phyloP scores from a whole-genome alignment of 2,329 filamentous ascomycete genomes.

The Bertia moriformis region DNA sequence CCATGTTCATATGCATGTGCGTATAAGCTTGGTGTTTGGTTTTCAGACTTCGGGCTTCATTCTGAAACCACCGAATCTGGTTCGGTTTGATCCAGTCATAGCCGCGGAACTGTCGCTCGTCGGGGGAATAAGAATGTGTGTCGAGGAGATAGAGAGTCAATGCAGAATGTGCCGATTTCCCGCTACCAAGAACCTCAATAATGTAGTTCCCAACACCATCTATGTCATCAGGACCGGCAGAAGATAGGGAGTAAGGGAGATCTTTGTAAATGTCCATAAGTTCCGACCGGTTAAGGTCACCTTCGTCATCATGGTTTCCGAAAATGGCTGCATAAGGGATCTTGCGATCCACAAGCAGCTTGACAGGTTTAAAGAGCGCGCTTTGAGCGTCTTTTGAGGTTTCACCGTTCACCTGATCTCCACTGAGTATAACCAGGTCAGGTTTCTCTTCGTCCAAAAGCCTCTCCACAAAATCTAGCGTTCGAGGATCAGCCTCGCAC shows the following conservation, averaged over 20 bases:
- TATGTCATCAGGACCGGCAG: conserved; percentile 37
- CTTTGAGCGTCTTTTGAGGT: conserved; percentile 14
- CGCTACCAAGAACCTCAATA: conserved; percentile 47
- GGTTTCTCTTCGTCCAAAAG: conserved; percentile 58
- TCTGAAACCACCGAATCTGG: conserved; percentile 55
- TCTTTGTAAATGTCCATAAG: conserved; percentile 50
- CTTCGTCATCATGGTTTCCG: conserved; percentile 62
- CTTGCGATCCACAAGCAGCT: conserved; percentile 46
- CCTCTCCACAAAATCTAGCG: conserved; percentile 48
- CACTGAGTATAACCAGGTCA: conserved; percentile 55
- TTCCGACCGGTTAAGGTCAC: conserved; percentile 35
- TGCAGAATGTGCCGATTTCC: conserved; percentile 41
- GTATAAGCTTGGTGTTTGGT: conserved; percentile 41
- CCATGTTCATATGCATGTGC: conserved; percentile 55
- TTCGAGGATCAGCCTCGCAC: conserved; percentile 56
- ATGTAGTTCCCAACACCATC: conserved; percentile 55
- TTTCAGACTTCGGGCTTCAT: conserved; percentile 36
- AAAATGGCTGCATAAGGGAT: conserved; percentile 61
- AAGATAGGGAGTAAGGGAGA: conserved; percentile 47
- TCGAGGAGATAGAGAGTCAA: conserved; percentile 54
- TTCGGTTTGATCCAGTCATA: conserved; percentile 57
- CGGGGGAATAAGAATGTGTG: conserved; percentile 49
- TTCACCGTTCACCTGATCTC: conserved; percentile 41
- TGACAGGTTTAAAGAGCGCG: conserved; percentile 43
- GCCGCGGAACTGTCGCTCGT: conserved; percentile 46